Percentiles rank a stretch among this genome's conserved stretches.
Conservation (phyloP, 768 basidiomycete genomes). For the Crassisporium funariophilum region DNA sequence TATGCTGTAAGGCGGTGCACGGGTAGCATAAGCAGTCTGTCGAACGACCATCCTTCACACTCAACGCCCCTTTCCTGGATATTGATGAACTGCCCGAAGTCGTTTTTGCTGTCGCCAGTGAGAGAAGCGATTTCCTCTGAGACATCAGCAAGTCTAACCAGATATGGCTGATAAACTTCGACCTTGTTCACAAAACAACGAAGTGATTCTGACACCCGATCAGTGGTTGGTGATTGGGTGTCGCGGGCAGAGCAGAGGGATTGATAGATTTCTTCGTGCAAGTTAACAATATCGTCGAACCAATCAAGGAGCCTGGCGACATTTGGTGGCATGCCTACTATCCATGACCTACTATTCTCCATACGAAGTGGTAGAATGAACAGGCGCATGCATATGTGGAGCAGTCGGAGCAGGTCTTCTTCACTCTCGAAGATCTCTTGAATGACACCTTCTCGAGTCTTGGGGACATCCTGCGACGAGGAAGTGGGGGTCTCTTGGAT, state of each 20-base stretch:
- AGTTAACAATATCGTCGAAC: slow-evolving; percentile 82
- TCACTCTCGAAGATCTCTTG: slow-evolving; percentile 71
- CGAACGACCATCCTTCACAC: slow-evolving; percentile 64
- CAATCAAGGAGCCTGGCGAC: slow-evolving; percentile 81
- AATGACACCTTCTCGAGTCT: slow-evolving; percentile 26
- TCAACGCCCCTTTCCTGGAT: slow-evolving; percentile 60
- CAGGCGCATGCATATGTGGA: slow-evolving; percentile 65
- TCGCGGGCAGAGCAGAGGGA: slow-evolving; percentile 38
- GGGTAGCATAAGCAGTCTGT: slow-evolving; percentile 74
- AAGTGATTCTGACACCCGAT: slow-evolving; percentile 59
- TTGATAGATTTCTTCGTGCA: slow-evolving; percentile 67
- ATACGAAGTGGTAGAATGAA: slow-evolving; percentile 81
- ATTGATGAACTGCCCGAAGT: slow-evolving; percentile 85
- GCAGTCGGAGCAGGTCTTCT: slow-evolving; percentile 62
- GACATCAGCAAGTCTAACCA: slow-evolving; percentile 69
- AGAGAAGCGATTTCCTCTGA: slow-evolving; percentile 53
- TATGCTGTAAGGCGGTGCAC: slow-evolving; percentile 72
- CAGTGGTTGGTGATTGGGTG: slow-evolving; percentile 28
- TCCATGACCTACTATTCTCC: slow-evolving; percentile 73
- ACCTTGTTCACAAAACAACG: slow-evolving; percentile 63
- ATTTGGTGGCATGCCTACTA: slow-evolving; percentile 73
- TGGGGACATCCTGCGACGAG: not conserved
- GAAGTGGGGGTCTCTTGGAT: not conserved
- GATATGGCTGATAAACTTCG: slow-evolving; percentile 87
- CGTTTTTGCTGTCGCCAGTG: slow-evolving; percentile 51